phyloP scores from a whole-genome alignment of 495 filamentous ascomycete genomes.

The Acidiella bohemica region DNA sequence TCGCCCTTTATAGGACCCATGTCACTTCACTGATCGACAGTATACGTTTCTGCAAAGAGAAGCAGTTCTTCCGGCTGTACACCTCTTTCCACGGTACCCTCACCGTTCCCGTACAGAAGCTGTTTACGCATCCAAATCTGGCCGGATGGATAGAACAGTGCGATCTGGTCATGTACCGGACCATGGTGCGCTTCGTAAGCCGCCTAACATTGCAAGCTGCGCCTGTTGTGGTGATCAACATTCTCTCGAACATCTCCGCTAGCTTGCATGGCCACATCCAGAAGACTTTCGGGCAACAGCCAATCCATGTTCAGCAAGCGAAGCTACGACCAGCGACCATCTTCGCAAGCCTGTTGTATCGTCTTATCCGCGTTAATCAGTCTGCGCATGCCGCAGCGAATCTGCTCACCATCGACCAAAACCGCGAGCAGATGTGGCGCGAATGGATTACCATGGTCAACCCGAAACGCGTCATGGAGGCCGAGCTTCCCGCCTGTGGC shows the following conservation, averaged over 20 bases:
- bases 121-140: constrained; percentile 67
- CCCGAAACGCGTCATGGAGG: constrained; percentile 38
- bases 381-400: constrained; percentile 75
- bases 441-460: constrained; percentile 79
- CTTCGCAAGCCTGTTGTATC: constrained; percentile 72
- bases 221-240: constrained; percentile 67
- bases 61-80: constrained; percentile 89
- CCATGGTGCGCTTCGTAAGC: constrained; percentile 83
- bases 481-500: constrained; percentile 41
- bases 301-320: constrained; percentile 67
- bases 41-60: constrained; percentile 87
- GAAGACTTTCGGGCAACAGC: constrained; percentile 65
- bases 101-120: constrained; percentile 92
- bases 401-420: constrained; percentile 56
- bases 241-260: constrained; percentile 72
- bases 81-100: constrained; percentile 89
- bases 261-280: constrained; percentile 63
- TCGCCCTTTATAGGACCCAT: constrained; percentile 79
- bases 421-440: constrained; percentile 79
- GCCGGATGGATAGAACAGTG: constrained; percentile 90
- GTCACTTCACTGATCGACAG: constrained; percentile 90
- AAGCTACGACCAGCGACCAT: constrained; percentile 79
- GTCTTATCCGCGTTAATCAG: constrained; percentile 78
- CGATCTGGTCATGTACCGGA: constrained; percentile 88
- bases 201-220: constrained; percentile 77